These are phyloP conservation scores for Fusarium pseudograminearum DNA, from an alignment of 2,329 filamentous ascomycete species.

Conservation along the genomic window DNA sequence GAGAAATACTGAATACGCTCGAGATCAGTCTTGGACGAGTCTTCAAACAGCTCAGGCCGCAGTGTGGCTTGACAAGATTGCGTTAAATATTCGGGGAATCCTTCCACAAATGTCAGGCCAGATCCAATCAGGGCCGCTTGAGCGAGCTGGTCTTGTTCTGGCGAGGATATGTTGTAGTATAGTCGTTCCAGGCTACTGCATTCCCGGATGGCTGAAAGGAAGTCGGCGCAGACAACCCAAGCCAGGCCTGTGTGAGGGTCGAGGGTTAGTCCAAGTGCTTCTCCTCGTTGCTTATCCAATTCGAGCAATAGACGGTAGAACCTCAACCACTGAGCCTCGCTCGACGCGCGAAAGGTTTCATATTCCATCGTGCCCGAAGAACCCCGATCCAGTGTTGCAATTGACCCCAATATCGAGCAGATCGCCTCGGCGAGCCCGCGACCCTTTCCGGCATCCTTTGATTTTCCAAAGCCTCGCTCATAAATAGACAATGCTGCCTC, in stretches of 20 bases:
- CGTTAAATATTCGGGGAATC: constrained; percentile 76
- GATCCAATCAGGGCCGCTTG: constrained; percentile 75
- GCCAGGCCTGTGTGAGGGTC: constrained; percentile 78
- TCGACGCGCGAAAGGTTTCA: constrained; percentile 77
- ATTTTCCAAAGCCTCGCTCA: constrained; percentile 68
- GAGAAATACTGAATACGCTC: constrained; percentile 84
- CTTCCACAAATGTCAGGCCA: constrained; percentile 76
- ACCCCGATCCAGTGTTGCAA: constrained; percentile 72
- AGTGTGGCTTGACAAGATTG: constrained; percentile 76
- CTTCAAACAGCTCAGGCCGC: constrained; percentile 78
- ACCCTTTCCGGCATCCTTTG: constrained; percentile 57
- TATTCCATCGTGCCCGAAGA: constrained; percentile 77
- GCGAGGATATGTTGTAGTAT: constrained; percentile 71
- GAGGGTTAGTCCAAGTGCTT: constrained; percentile 81
- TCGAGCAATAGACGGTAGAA: constrained; percentile 90
- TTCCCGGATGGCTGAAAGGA: constrained; percentile 80
- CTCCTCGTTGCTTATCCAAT: constrained; percentile 85
- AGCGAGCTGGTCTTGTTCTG: constrained; percentile 65
- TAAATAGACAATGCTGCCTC: constrained; percentile 88
- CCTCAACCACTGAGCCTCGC: constrained; percentile 87
- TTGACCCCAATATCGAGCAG: constrained; percentile 76
- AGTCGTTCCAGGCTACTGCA: constrained; percentile 84
- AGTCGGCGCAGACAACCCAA: constrained; percentile 88
- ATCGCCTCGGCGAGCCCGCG: constrained; percentile 80
- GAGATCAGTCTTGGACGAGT: constrained; percentile 75